Evolutionary conservation across 305 asterid genomes (phyloP).

Genomic region (Fraxinus angustifolia): DNA sequence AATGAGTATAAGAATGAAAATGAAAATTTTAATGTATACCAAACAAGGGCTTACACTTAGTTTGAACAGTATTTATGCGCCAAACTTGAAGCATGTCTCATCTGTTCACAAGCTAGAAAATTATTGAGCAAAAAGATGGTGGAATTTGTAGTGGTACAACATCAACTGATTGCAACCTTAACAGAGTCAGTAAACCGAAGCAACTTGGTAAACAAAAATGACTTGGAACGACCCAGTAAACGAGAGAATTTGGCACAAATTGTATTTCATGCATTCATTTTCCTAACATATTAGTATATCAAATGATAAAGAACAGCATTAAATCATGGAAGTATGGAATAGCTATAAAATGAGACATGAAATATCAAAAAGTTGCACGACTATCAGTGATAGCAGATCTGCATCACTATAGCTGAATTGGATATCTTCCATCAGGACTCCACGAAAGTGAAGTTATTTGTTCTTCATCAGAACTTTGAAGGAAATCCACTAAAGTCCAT

Average conservation of each 20-base stretch:
- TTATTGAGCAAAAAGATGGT: not conserved
- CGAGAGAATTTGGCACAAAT: not conserved
- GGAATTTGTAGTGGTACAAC: not conserved
- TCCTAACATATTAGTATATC: conserved; percentile 10
- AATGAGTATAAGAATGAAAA: too few relatives aligned
- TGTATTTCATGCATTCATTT: not conserved
- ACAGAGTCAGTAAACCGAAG: not conserved
- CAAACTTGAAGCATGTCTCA: not conserved
- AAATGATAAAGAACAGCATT: conserved; percentile 12
- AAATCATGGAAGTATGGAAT: conserved; percentile 1
- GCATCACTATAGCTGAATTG: conserved; percentile 24
- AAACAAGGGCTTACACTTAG: not conserved
- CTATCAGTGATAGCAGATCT: not conserved
- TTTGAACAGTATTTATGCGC: not conserved
- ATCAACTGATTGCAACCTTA: not conserved
- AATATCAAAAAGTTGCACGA: conserved; percentile 1
- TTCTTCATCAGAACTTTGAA: conserved; percentile 63
- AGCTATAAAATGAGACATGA: conserved; percentile 7
- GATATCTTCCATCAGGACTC: conserved; percentile 99
- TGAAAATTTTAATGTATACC: too few relatives aligned
- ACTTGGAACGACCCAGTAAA: too few relatives aligned
- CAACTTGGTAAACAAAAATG: not conserved
- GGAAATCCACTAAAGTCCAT: conserved; percentile 90
- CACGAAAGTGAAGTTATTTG: conserved; percentile 83
- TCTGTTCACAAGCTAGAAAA: not conserved